Evolutionary conservation across 805 yeast genomes (phyloP).

Genomic region (Lachancea mirantina): DNA sequence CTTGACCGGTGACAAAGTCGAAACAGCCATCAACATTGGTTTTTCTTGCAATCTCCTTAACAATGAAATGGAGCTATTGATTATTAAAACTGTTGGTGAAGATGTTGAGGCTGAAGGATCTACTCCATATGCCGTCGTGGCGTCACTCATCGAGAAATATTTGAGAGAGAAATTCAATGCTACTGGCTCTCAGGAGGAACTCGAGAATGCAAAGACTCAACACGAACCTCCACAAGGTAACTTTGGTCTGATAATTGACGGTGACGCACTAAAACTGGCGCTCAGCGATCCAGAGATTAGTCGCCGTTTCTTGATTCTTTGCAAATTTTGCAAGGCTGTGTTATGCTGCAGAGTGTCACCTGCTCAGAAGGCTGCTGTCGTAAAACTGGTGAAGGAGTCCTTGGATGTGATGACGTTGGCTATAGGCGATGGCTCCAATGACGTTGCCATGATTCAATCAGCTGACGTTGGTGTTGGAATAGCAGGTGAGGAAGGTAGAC

Average conservation of each 20-base stretch:
- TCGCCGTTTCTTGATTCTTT: conserved; percentile 57
- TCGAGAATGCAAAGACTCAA: conserved; percentile 43
- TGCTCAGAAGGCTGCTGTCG: conserved; percentile 81
- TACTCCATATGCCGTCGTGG: conserved; percentile 37
- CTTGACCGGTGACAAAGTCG: conserved; percentile 82
- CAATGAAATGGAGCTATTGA: conserved; percentile 67
- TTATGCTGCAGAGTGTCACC: conserved; percentile 86
- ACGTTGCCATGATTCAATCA: conserved; percentile 86
- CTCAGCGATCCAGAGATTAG: conserved; percentile 37
- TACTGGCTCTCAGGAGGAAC: conserved; percentile 53
- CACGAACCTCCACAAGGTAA: conserved; percentile 65
- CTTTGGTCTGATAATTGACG: conserved; percentile 69
- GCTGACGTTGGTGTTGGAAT: conserved; percentile 87
- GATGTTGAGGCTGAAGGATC: conserved; percentile 42
- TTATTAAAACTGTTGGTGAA: conserved; percentile 44
- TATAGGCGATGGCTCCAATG: conserved; percentile 85
- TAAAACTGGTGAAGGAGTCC: conserved; percentile 64
- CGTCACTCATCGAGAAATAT: conserved; percentile 44
- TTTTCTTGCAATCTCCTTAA: conserved; percentile 74
- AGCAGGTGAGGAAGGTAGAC: conserved; percentile 88
- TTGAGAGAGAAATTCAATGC: conserved; percentile 49
- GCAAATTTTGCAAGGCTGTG: conserved; percentile 77
- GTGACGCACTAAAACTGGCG: conserved; percentile 62
- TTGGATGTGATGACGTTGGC: conserved; percentile 79
- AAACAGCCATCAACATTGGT: conserved; percentile 82